Conservation (phyloP, 78 protist species). For the Andalucia godoyi region DNA sequence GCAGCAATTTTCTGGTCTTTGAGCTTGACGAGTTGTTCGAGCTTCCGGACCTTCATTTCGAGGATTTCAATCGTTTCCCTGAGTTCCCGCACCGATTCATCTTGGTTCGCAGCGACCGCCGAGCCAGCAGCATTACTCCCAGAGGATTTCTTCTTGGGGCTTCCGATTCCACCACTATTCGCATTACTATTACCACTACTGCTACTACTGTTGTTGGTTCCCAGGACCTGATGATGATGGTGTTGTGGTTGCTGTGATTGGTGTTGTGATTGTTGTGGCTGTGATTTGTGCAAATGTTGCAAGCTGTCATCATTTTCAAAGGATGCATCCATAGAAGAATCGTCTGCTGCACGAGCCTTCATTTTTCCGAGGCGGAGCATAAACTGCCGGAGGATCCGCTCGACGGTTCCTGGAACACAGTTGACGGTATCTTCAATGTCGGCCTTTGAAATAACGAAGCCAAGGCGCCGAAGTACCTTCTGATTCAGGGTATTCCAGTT, state of each 20-base stretch:
- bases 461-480: slow-evolving; percentile 16
- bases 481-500: slow-evolving; percentile 53
- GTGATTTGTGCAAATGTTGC: not conserved
- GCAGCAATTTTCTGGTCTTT: slow-evolving; percentile 13
- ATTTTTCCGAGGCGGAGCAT: not conserved
- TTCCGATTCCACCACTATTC: too few species aligned
- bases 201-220: not conserved
- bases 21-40: slow-evolving; percentile 17
- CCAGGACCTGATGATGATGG: not conserved
- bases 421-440: not conserved
- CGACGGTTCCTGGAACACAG: slow-evolving; percentile 33
- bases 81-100: slow-evolving; percentile 10
- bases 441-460: not conserved
- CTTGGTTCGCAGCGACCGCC: slow-evolving; percentile 20
- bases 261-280: not conserved
- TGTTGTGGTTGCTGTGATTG: not conserved
- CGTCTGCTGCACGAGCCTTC: not conserved
- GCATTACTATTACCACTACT: not conserved
- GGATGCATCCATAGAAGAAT: not conserved
- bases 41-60: slow-evolving; percentile 14
- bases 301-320: not conserved
- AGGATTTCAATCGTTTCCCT: slow-evolving; percentile 19
- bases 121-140: too few species aligned
- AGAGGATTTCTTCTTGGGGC: not conserved
- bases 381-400: slow-evolving; percentile 8